A percentile compares a stretch with the other conserved stretches of the same genome.
Evolutionary conservation across 2,329 filamentous ascomycete species (phyloP).

Genomic region (Pseudodiploospora longispora): DNA sequence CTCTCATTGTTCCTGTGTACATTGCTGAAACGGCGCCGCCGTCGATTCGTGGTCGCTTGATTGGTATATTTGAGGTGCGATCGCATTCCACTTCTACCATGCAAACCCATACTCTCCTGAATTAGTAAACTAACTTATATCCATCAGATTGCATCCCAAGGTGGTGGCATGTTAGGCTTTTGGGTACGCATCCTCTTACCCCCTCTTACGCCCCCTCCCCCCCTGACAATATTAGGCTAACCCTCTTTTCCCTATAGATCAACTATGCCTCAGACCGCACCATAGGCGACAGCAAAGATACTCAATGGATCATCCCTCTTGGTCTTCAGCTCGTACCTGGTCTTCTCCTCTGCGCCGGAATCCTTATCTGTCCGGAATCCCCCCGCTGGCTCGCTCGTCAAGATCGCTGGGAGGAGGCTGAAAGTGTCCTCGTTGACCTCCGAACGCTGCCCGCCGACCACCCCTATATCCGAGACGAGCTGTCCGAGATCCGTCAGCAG

Average conservation of each 20-base stretch:
- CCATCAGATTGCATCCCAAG: conserved; percentile 18
- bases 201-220: not conserved
- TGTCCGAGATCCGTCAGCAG: conserved; percentile 48
- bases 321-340: conserved; percentile 50
- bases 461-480: conserved; percentile 36
- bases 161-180: conserved; percentile 30
- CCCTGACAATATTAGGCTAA: too few relatives aligned
- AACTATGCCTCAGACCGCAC: conserved; percentile 13
- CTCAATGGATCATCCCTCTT: conserved; percentile 46
- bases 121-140: not conserved
- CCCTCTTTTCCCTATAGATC: conserved; percentile 12
- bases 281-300: conserved; percentile 8
- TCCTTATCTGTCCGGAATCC: conserved; percentile 51
- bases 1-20: conserved; percentile 38
- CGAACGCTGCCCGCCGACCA: conserved; percentile 27
- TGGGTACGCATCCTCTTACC: conserved; percentile 20
- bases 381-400: conserved; percentile 52
- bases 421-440: conserved; percentile 23
- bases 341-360: conserved; percentile 42
- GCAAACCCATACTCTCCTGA: not conserved
- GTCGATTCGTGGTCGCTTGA: conserved; percentile 41
- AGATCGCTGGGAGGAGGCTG: conserved; percentile 45
- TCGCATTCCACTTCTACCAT: not conserved
- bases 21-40: conserved; percentile 37
- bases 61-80: conserved; percentile 41